Base-by-base conservation (phyloP, 148 eudicot species). In the Silene latifolia region DNA sequence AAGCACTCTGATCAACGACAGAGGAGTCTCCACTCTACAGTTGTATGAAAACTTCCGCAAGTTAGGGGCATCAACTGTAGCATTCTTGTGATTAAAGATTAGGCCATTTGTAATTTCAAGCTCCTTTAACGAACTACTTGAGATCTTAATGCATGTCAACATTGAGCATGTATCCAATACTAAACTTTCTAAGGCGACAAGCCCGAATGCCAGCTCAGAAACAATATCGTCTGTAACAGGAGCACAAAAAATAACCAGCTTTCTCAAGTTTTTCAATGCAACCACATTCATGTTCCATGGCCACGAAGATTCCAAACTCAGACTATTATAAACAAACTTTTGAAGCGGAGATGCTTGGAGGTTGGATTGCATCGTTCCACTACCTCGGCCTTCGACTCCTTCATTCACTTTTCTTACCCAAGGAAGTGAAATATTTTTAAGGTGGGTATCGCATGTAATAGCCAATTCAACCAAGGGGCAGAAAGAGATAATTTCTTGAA, bases 231-330 rank as follows among this genome's bases (percentile, higher is more conserved):
- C 53, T 8, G 23, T 63, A 21, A 63, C 23, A 63, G 32, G 7
- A 24, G 67, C 32, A 63, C 39, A n/a, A n/a, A 8, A 8, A 67
- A 67, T 67, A 4, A 39, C 53, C 70, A 67, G 18, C 14, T 18
- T 39, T 66, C 24, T 66, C 69, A 66, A 66, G 69, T 66, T 66
- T 44, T 66, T 66, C 69, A 66, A n/a, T 66, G 51, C 14, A 48
- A 2, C 8, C 23, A 66, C 47, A 17, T 35, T 66, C 12, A 66
- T 8, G 20, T 66, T 66, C 19, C 19, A 66, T 39, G 47, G 69
- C 69, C 47, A 32, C 4, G 24, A 15, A 9, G 4, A 11, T 4
- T 15, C 4, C 13, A 18, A 4, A 7, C 8, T 17, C 2, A 48
- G 2, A 48, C 14, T 6, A 48, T 1, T 0, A 66, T 35, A 39